Evolutionary conservation across 495 filamentous ascomycete species (phyloP).

Genomic region (Cetradonia linearis): DNA sequence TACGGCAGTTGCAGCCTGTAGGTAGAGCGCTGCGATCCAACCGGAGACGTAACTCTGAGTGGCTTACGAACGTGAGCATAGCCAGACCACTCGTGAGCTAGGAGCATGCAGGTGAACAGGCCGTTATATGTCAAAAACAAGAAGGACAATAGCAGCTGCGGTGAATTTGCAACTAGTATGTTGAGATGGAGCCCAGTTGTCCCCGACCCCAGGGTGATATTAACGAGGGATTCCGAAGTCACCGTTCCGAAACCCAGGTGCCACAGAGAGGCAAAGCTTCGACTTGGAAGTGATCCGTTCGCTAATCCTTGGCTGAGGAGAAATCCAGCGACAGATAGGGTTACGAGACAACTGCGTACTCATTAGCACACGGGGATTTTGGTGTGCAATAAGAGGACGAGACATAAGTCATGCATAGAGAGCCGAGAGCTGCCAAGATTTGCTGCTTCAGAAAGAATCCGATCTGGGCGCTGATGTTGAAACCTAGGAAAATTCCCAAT

Average conservation of each 20-base stretch:
- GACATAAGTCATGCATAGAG: neutral
- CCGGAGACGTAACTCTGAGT: slow-evolving; percentile 39
- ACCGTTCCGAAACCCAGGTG: slow-evolving; percentile 28
- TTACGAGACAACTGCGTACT: neutral
- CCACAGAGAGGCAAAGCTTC: slow-evolving; percentile 12
- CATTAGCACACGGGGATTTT: neutral
- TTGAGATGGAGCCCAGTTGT: slow-evolving; percentile 20
- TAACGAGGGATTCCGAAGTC: slow-evolving; percentile 22
- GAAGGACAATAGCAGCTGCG: slow-evolving; percentile 37
- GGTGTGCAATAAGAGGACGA: neutral
- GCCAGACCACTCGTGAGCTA: slow-evolving; percentile 29
- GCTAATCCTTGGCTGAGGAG: neutral
- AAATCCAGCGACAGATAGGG: neutral
- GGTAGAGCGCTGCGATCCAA: slow-evolving; percentile 32
- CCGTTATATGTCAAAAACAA: slow-evolving; percentile 35
- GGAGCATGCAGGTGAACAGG: slow-evolving; percentile 34
- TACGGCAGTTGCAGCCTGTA: slow-evolving; percentile 42
- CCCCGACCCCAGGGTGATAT: neutral
- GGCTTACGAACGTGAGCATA: slow-evolving; percentile 28
- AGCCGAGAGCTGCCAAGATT: neutral
- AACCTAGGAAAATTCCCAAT: neutral
- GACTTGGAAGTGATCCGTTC: rapidly evolving
- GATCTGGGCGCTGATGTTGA: neutral
- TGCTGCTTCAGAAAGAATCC: neutral
- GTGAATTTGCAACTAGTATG: slow-evolving; percentile 33